A percentile compares a stretch with the other conserved stretches of the same genome.
Evolutionary conservation across 2,329 filamentous ascomycete genomes (phyloP).

Genomic region (Pseudogymnoascus sp.): DNA sequence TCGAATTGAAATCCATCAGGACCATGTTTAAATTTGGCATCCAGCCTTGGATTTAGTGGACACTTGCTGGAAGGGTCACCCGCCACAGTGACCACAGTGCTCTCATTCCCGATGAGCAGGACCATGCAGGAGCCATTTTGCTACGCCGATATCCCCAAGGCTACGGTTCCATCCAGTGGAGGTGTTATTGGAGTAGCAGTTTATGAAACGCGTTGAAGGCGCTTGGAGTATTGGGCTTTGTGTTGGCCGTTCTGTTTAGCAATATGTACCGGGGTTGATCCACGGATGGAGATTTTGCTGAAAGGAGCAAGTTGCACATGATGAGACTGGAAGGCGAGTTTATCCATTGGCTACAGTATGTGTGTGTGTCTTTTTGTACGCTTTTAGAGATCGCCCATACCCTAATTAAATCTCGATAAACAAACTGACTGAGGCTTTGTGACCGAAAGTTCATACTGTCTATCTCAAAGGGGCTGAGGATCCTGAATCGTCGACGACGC

Average conservation of each 20-base stretch:
- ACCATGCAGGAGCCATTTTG: not conserved
- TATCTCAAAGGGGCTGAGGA: not conserved
- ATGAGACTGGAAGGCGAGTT: conserved; percentile 5
- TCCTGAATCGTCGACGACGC: not conserved
- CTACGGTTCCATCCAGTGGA: not conserved
- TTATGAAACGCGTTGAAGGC: not conserved
- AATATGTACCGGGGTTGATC: conserved; percentile 1
- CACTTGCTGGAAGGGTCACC: not conserved
- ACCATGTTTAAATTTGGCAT: not conserved
- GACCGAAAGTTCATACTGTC: not conserved
- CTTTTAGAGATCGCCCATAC: conserved; percentile 6
- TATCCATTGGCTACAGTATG: conserved; percentile 7
- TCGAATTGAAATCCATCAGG: conserved; percentile 4
- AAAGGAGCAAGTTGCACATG: not conserved
- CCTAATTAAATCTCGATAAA: conserved; percentile 7
- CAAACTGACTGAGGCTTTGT: conserved; percentile 5
- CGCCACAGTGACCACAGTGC: not conserved
- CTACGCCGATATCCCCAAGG: not conserved
- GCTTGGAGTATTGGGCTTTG: not conserved
- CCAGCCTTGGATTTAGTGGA: not conserved
- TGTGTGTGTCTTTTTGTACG: conserved; percentile 5
- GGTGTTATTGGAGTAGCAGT: conserved; percentile 1
- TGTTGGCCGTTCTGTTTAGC: not conserved
- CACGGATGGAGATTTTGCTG: not conserved
- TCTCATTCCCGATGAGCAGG: conserved; percentile 5